Percentiles rank a stretch among this genome's conserved stretches.
These are phyloP conservation scores for Ballota nigra DNA, from an alignment of 257 asterid genomes.

Conservation along the genomic window DNA sequence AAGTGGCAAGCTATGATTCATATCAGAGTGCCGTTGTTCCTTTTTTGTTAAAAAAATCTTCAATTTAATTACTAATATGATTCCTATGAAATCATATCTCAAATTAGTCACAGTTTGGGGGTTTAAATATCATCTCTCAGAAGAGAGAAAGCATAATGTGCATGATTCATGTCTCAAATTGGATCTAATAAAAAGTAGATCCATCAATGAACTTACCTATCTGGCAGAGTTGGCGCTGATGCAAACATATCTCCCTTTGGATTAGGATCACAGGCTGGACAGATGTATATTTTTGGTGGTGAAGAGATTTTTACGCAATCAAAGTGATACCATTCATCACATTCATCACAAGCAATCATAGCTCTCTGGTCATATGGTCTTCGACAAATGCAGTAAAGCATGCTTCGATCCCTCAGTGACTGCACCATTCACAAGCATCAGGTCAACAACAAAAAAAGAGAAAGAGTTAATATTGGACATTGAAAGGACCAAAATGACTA, in stretches of 20 bases:
- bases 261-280: slow-evolving; percentile 79
- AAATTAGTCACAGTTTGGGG: neutral
- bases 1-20: neutral
- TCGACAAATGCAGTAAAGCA: slow-evolving; percentile 95
- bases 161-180: neutral
- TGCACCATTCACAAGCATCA: slow-evolving; percentile 34
- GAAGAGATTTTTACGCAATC: slow-evolving; percentile 75
- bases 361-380: slow-evolving; percentile 77
- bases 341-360: slow-evolving; percentile 84
- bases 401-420: slow-evolving; percentile 85
- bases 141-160: neutral
- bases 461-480: neutral
- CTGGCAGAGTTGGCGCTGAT: slow-evolving; percentile 32
- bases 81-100: neutral
- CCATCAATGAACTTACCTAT: slow-evolving; percentile 43
- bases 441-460: slow-evolving; percentile 4
- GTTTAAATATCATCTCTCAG: neutral
- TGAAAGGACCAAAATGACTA: no score
- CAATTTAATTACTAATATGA: neutral
- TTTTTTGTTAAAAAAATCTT: neutral
- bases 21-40: neutral
- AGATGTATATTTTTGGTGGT: slow-evolving; percentile 66
- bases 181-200: neutral
- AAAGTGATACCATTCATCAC: slow-evolving; percentile 97
- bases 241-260: slow-evolving; percentile 35